Evolutionary conservation across 1,284 basidiomycete genomes (phyloP), one percentile per base, ranked within the genome.

Genomic region (Naganishia sp.): DNA sequence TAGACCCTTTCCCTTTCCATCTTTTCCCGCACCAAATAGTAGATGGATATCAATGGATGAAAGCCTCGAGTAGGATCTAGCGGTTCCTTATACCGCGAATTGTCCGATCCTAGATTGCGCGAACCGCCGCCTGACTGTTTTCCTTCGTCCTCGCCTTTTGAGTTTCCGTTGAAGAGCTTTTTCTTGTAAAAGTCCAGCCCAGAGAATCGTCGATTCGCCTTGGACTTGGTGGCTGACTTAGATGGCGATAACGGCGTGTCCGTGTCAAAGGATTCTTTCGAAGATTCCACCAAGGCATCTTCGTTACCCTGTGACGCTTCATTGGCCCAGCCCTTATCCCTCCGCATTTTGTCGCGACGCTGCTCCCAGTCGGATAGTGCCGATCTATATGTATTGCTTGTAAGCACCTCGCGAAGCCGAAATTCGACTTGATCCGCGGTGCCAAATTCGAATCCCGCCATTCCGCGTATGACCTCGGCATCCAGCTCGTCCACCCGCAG

Each of bases 401-500:
- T 86, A 25, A 98, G 84, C 23, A 97, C 84, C 3, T 86, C 84
- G 39, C 85, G 75, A 4, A 98, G 84, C 73, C 85, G 87, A 44
- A 83, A 82, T 75, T 92, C 88, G 68, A 98, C 93, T 25, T 94
- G 88, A 11, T 91, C 88, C 43, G 90, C 87, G 0, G 89, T 83
- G 6, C 95, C 96, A 72, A 99, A 98, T 74, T 98, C 94, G 80
- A 99, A 98, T 1, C 95, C 95, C 53, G 89, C 88, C 95, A 99
- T 98, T 64, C 89, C 88, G 64, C 86, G 85, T 77, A 99, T 86
- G 55, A 99, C 91, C 50, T 87, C 85, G 36, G 84, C 85, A 76
- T 98, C 93, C 49, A 99, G 83, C 69, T 96, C 92, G 67, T 91
- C 89, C 0, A 88, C 80, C 15, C 92, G 88, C 4, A 98, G 85